Evolutionary conservation across 176 grass and related monocot genomes (phyloP), one percentile per base, ranked within the genome.

Genomic region (Eleusine coracana): DNA sequence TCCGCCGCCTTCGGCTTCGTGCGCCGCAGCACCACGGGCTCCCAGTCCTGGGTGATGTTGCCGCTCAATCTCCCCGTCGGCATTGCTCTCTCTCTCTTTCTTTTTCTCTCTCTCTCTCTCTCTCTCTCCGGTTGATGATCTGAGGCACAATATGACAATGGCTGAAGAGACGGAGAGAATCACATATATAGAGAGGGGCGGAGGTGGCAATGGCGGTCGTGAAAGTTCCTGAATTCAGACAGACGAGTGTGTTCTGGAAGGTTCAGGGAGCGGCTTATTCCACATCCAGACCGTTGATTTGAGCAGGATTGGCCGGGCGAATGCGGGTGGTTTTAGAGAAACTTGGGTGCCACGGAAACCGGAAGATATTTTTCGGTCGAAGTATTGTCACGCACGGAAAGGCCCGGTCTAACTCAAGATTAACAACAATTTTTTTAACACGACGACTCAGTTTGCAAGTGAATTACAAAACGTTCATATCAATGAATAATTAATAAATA

Each of bases 11-110:
- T 91, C 14, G 85, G 85, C 70, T 91, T 95, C 14, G 80, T 20
- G 23, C 89, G 89, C 10, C 86, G 83, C 23, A 98, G 71, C 4
- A 98, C 89, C 86, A 98, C 90, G 27, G 90, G 96, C 84, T 95
- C 92, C 96, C 92, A 98, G 88, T 98, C 96, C 84, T 95, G 92
- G 41, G 85, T 91, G 36, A 98, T 71, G n/a, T 85, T 80, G 23
- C 92, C 87, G 59, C 73, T 75, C 31, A 86, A 6, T 49, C 92
- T 68, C 1, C 86, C 79, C 59, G 87, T 94, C 74, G 84, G 83
- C 92, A 94, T 94, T 6, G 28, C 23, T 10, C 0, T 5, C 20
- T 3, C 31, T 31, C 7, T 38, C 29, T 62, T 38, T 14, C 39
- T 42, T 5, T 31, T 1, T 34, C 48, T 68, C 18, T 14, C 2